Conservation (phyloP, 306 rosid genomes). For the Biancaea sappan region DNA sequence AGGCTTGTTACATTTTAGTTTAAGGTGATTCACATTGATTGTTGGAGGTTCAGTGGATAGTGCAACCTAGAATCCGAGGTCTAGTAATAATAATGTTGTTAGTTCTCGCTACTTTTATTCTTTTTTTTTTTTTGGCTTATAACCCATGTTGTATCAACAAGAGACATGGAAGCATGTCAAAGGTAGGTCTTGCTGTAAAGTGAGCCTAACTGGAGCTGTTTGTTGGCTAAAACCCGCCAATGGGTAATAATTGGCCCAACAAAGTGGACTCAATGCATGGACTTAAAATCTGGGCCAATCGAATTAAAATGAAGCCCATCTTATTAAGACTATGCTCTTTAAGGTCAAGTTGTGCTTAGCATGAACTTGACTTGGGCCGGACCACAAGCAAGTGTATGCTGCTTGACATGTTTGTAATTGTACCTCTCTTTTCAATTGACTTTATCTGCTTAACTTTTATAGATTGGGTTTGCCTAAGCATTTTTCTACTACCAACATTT, state of each 20-base stretch:
- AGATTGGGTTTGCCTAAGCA: background rate
- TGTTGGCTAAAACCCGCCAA: background rate
- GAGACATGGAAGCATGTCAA: background rate
- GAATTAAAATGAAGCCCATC: background rate
- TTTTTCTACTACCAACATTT: background rate
- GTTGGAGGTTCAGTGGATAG: too few relatives aligned
- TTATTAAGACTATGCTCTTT: background rate
- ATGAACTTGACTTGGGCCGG: background rate
- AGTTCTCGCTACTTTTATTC: too few relatives aligned
- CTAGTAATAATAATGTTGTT: background rate
- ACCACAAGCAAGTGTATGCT: too few relatives aligned
- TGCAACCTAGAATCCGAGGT: background rate
- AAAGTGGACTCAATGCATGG: background rate
- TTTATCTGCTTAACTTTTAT: background rate
- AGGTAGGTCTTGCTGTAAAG: background rate
- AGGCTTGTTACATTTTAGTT: slow-evolving; percentile 1
- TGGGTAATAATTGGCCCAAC: background rate
- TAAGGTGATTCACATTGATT: background rate
- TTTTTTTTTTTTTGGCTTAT: too few relatives aligned
- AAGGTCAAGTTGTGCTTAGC: background rate
- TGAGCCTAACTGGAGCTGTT: background rate
- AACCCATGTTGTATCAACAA: too few relatives aligned
- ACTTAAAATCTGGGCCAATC: background rate
- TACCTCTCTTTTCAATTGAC: background rate
- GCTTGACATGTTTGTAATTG: too few relatives aligned